Evolutionary conservation across 495 filamentous ascomycete species (phyloP).

Genomic region (Darksidea phi): DNA sequence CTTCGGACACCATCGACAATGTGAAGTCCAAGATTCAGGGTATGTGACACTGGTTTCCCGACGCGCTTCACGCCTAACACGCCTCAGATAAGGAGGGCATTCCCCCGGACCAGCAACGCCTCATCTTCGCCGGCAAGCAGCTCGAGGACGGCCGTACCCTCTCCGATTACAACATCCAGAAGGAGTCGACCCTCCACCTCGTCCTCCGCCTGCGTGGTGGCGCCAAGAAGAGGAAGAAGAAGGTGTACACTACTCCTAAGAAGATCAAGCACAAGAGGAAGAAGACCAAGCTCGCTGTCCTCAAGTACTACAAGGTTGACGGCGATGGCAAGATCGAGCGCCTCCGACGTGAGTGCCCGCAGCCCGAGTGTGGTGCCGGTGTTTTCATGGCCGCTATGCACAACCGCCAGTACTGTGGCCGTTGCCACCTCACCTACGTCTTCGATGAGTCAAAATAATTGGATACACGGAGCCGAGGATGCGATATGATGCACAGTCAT

Average conservation of each 20-base stretch:
- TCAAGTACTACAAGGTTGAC: constrained; percentile 99
- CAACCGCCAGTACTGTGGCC: constrained; percentile 99
- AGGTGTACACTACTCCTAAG: constrained; percentile 99
- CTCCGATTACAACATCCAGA: constrained; percentile 99
- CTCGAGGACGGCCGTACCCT: constrained; percentile 99
- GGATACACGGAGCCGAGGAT: not conserved
- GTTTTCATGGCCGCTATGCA: constrained; percentile 99
- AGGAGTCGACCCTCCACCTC: constrained; percentile 98
- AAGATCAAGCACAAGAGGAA: constrained; percentile 99
- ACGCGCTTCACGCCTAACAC: constrained; percentile 4
- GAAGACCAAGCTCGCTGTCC: constrained; percentile 98
- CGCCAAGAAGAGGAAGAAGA: constrained; percentile 99
- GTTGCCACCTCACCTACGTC: constrained; percentile 99
- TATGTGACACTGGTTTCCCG: constrained; percentile 38
- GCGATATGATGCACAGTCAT: constrained; percentile 1
- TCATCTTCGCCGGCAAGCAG: constrained; percentile 99
- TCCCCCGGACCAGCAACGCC: constrained; percentile 98
- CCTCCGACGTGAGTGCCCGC: constrained; percentile 93
- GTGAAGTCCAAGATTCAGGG: constrained; percentile 93
- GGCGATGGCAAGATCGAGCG: constrained; percentile 99
- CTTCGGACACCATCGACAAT: constrained; percentile 99
- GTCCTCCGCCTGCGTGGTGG: constrained; percentile 97
- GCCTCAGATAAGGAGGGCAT: constrained; percentile 95
- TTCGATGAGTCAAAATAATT: constrained; percentile 79
- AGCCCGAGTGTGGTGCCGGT: constrained; percentile 95